phyloP scores from a whole-genome alignment of 345 rosid genomes.

The Acer campestre region DNA sequence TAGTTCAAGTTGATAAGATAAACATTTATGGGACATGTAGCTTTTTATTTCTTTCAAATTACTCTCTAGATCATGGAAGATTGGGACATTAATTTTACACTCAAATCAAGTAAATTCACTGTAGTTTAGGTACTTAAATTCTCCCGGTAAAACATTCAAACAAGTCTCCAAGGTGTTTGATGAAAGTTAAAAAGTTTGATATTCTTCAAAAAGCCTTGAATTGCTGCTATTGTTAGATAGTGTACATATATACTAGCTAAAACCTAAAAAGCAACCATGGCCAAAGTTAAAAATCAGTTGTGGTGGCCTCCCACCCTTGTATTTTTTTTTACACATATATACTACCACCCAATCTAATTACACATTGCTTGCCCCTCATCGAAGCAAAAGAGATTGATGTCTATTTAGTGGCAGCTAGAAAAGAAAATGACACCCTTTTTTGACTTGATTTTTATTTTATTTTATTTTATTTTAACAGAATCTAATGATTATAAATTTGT shows the following conservation, averaged over 20 bases:
- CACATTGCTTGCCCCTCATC: not conserved
- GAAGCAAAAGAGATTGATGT: slow-evolving; percentile 18
- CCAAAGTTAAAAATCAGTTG: not conserved
- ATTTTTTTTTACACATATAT: slow-evolving; percentile 5
- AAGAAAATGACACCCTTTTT: slow-evolving; percentile 5
- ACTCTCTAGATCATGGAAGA: no score
- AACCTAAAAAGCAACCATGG: not conserved
- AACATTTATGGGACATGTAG: no score
- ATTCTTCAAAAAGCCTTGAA: not conserved
- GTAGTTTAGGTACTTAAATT: not conserved
- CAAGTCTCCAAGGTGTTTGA: not conserved
- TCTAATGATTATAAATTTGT: no score
- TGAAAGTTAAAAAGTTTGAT: not conserved
- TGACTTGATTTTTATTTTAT: no score
- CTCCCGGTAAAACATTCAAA: not conserved
- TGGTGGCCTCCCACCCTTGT: slow-evolving; percentile 11
- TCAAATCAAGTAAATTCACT: not conserved
- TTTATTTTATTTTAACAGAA: no score
- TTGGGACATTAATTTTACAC: not conserved
- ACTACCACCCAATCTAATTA: slow-evolving; percentile 29
- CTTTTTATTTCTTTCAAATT: no score
- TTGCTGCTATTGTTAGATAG: not conserved
- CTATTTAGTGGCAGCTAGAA: not conserved
- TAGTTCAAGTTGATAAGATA: not conserved
- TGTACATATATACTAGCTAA: not conserved